Percentiles rank a stretch among this genome's conserved stretches.
These are phyloP conservation scores for Uncinocarpus reesii DNA, from an alignment of 2,329 filamentous ascomycete species.

Conservation along the genomic window DNA sequence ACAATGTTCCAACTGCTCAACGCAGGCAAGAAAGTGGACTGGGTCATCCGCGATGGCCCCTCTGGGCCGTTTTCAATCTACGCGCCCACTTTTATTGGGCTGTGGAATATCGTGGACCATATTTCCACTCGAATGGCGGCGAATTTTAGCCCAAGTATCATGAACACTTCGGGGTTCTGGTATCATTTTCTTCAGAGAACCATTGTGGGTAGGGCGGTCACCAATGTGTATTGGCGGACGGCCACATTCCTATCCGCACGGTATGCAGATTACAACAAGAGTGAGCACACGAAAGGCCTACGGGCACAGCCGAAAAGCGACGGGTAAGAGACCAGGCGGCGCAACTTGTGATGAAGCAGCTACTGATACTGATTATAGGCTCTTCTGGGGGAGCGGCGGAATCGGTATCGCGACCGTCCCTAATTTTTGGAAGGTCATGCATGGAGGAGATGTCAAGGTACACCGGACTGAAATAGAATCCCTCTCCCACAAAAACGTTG, in stretches of 20 bases:
- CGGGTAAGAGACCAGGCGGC: background rate
- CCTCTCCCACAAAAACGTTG: background rate
- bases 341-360: background rate
- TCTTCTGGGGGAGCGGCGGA: conserved; percentile 29
- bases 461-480: conserved; percentile 3
- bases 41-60: conserved; percentile 27
- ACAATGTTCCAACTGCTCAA: conserved; percentile 26
- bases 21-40: conserved; percentile 25
- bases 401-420: conserved; percentile 27
- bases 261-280: conserved; percentile 23
- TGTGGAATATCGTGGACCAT: conserved; percentile 19
- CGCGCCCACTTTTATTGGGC: conserved; percentile 21
- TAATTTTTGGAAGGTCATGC: conserved; percentile 28
- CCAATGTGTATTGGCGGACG: background rate
- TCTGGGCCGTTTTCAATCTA: conserved; percentile 27
- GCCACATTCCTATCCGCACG: background rate
- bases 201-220: conserved; percentile 1
- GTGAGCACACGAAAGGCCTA: conserved; percentile 16
- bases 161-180: conserved; percentile 22
- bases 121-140: conserved; percentile 20
- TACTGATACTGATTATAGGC: conserved; percentile 16
- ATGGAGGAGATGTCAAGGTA: conserved; percentile 24
- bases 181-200: conserved; percentile 24
- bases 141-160: conserved; percentile 24
- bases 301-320: background rate